These are phyloP conservation scores for Brassica incana DNA, from an alignment of 345 rosid genomes.

Conservation along the genomic window DNA sequence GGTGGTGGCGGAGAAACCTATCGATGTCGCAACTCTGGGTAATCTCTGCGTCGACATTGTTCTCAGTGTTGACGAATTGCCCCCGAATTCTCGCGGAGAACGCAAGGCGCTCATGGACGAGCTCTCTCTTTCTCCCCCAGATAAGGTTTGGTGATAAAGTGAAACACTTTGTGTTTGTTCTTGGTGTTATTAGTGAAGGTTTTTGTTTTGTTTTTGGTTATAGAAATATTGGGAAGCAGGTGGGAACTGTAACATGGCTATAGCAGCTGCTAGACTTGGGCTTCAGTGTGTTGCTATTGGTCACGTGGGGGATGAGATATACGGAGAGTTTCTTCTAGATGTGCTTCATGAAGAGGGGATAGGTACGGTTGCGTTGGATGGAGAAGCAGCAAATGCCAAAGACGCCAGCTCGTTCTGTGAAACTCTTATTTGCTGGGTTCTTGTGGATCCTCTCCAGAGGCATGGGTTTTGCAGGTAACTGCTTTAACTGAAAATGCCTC, in stretches of 20 bases:
- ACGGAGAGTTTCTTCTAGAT: constrained; percentile 78
- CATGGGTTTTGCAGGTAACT: constrained; percentile 99
- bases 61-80: constrained; percentile 76
- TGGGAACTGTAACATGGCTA: constrained; percentile 95
- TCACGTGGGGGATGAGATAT: constrained; percentile 79
- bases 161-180: not conserved
- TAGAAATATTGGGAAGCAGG: constrained; percentile 96
- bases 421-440: constrained; percentile 96
- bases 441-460: constrained; percentile 80
- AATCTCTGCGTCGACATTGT: constrained; percentile 96
- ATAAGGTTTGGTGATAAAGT: constrained; percentile 55
- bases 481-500: not conserved
- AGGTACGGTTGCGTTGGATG: constrained; percentile 58
- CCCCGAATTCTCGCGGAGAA: constrained; percentile 57
- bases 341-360: constrained; percentile 84
- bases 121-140: constrained; percentile 75
- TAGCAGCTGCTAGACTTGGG: constrained; percentile 95
- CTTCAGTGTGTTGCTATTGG: constrained; percentile 78
- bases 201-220: constrained; percentile 13
- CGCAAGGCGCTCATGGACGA: constrained; percentile 72
- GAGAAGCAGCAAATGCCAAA: constrained; percentile 41
- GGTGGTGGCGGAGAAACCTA: constrained; percentile 41
- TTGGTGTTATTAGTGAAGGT: constrained; percentile 11
- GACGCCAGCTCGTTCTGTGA: constrained; percentile 52
- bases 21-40: constrained; percentile 84